Conservation (phyloP, 345 rosid species). For the Draba incana region DNA sequence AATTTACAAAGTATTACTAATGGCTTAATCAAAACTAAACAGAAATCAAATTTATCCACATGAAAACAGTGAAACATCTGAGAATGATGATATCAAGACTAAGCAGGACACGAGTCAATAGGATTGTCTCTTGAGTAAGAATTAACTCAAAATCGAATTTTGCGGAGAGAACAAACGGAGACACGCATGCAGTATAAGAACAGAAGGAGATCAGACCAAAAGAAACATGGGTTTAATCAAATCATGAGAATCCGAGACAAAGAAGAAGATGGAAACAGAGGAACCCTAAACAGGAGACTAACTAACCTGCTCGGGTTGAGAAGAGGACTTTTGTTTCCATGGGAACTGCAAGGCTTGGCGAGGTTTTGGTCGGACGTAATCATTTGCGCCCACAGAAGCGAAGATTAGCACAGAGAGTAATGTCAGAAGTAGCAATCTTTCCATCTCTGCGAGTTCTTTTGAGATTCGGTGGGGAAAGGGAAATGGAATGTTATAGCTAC, state of each 20-base stretch:
- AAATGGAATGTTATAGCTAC: slow-evolving; percentile 1
- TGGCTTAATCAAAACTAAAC: background rate
- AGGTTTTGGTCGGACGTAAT: slow-evolving; percentile 74
- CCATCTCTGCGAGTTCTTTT: slow-evolving; percentile 29
- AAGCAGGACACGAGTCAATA: background rate
- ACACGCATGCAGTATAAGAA: slow-evolving; percentile 27
- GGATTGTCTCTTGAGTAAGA: background rate
- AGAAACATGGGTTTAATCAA: slow-evolving; percentile 16
- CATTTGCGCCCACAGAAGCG: slow-evolving; percentile 49
- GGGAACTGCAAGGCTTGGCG: slow-evolving; percentile 73
- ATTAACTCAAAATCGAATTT: slow-evolving; percentile 17
- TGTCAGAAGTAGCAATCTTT: slow-evolving; percentile 27
- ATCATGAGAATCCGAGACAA: background rate
- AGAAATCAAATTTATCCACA: background rate
- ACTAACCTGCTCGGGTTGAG: slow-evolving; percentile 80
- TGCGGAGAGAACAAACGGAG: slow-evolving; percentile 5
- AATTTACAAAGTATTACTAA: background rate
- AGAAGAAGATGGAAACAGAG: slow-evolving; percentile 19
- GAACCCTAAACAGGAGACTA: background rate
- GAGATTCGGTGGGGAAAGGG: slow-evolving; percentile 32
- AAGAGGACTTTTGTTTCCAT: slow-evolving; percentile 54
- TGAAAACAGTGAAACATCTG: slow-evolving; percentile 7
- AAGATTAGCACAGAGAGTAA: slow-evolving; percentile 38
- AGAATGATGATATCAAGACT: background rate
- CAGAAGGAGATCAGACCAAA: slow-evolving; percentile 3